These are phyloP conservation scores for Isatis lusitanica DNA, from an alignment of 441 rosid species.

Conservation along the genomic window DNA sequence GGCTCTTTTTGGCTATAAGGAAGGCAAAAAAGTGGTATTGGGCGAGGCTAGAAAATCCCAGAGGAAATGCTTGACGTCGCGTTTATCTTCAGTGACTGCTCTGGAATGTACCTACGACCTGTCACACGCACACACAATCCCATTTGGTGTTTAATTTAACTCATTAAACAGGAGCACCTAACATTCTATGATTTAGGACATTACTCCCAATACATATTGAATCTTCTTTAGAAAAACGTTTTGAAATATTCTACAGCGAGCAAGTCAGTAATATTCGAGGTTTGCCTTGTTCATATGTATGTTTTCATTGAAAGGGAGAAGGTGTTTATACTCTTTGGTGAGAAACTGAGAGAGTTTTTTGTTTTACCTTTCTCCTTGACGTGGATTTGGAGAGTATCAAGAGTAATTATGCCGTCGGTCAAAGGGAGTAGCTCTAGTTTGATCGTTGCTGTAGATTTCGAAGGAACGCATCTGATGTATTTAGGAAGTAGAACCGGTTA, in stretches of 20 bases:
- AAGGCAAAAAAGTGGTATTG: slow-evolving; percentile 18
- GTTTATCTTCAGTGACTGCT: slow-evolving; percentile 86
- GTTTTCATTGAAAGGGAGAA: slow-evolving; percentile 11
- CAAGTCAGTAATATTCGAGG: background rate
- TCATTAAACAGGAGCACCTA: background rate
- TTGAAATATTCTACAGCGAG: background rate
- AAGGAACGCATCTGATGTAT: slow-evolving; percentile 80
- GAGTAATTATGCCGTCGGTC: slow-evolving; percentile 95
- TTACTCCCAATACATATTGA: background rate
- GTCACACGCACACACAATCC: slow-evolving; percentile 28
- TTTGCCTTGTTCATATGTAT: background rate
- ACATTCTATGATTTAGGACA: background rate
- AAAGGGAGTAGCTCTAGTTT: slow-evolving; percentile 93
- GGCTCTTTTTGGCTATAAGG: slow-evolving; percentile 11
- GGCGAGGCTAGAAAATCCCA: slow-evolving; percentile 51
- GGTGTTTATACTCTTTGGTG: slow-evolving; percentile 1
- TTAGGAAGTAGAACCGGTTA: slow-evolving; percentile 27
- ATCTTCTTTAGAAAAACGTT: background rate
- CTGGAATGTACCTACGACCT: slow-evolving; percentile 89
- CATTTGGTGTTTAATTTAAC: slow-evolving; percentile 18
- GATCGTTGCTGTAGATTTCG: slow-evolving; percentile 84
- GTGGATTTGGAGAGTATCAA: slow-evolving; percentile 84
- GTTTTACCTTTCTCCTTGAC: slow-evolving; percentile 89
- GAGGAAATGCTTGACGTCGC: slow-evolving; percentile 90
- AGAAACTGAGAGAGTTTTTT: background rate